Conservation (phyloP, 1,284 basidiomycete genomes). For the Ganoderma boninense region DNA sequence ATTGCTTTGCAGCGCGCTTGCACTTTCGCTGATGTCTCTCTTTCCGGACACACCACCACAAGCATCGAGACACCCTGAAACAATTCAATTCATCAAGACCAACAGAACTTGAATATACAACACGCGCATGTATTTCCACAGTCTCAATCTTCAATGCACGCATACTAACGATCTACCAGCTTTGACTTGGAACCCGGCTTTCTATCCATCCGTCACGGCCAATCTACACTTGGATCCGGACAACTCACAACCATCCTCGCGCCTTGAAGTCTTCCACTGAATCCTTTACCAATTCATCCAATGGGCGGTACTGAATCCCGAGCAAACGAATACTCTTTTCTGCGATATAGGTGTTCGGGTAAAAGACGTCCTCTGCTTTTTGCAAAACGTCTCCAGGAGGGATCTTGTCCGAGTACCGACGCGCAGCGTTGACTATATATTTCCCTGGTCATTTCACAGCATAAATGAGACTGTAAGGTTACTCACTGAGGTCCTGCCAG, state of each 20-base stretch:
- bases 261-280: background rate
- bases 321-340: slow-evolving; percentile 1
- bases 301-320: background rate
- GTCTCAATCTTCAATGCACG: no score
- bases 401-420: slow-evolving; percentile 30
- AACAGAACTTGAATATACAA: no score
- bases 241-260: slow-evolving; percentile 6
- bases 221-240: background rate
- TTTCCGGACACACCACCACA: no score
- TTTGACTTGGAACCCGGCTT: background rate
- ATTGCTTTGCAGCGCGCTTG: no score
- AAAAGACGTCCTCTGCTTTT: slow-evolving; percentile 24
- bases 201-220: background rate
- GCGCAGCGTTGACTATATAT: slow-evolving; percentile 22
- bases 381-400: slow-evolving; percentile 29
- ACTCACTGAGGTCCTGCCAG: slow-evolving; percentile 42
- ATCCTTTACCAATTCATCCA: background rate
- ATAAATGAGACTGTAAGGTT: background rate
- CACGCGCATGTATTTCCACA: no score
- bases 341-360: background rate
- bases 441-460: background rate
- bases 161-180: background rate
- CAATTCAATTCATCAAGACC: no score
- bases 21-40: no score
- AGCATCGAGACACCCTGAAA: no score